These are phyloP conservation scores for Cladophialophora psammophila DNA, from an alignment of 2,329 filamentous ascomycete genomes.

Conservation along the genomic window DNA sequence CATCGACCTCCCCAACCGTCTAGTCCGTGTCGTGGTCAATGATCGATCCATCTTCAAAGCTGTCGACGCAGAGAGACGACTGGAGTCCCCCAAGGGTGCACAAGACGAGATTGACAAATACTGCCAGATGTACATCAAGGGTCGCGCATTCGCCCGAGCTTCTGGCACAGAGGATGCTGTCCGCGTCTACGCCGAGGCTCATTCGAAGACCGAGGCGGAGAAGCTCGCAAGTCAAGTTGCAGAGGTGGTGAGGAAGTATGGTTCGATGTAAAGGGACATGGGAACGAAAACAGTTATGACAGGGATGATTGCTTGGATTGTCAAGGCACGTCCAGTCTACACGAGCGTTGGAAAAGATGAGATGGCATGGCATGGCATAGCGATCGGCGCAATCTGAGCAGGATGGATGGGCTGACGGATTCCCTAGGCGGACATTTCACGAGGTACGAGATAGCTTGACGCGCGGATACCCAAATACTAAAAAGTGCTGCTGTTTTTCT, in stretches of 20 bases:
- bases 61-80: slow-evolving; percentile 87
- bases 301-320: not conserved
- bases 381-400: slow-evolving; percentile 25
- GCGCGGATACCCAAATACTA: slow-evolving; percentile 19
- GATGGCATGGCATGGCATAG: slow-evolving; percentile 21
- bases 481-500: slow-evolving; percentile 15
- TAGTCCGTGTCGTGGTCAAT: slow-evolving; percentile 89
- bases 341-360: slow-evolving; percentile 18
- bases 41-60: slow-evolving; percentile 90
- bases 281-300: slow-evolving; percentile 7
- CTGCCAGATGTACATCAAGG: slow-evolving; percentile 89
- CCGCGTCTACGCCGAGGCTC: slow-evolving; percentile 93
- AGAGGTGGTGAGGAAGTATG: slow-evolving; percentile 71
- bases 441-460: slow-evolving; percentile 5
- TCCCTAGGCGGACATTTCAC: slow-evolving; percentile 11
- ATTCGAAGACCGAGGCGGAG: slow-evolving; percentile 85
- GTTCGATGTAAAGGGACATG: slow-evolving; percentile 34
- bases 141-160: slow-evolving; percentile 87
- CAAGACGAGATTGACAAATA: slow-evolving; percentile 87
- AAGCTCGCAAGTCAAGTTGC: slow-evolving; percentile 86
- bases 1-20: slow-evolving; percentile 89
- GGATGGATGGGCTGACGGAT: not conserved
- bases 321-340: not conserved
- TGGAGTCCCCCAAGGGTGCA: slow-evolving; percentile 78
- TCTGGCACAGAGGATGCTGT: slow-evolving; percentile 96